Percentiles rank a stretch among this genome's conserved stretches.
These are phyloP conservation scores for Talaromyces nanjingensis DNA, from an alignment of 495 filamentous ascomycete species.

Conservation along the genomic window DNA sequence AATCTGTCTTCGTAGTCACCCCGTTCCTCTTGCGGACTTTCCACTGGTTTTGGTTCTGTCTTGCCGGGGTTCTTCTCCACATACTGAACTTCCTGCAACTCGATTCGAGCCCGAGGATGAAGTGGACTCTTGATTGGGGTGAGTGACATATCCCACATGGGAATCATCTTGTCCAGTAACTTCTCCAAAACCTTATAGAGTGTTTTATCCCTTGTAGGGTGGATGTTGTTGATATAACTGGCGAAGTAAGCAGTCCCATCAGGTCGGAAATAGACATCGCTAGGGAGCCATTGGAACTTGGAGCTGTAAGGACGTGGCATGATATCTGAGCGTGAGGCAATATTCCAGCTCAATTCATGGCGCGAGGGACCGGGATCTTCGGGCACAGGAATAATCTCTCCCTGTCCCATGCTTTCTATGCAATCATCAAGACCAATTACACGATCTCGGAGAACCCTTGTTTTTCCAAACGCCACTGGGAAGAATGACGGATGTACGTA, in stretches of 20 bases:
- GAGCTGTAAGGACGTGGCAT: slow-evolving; percentile 23
- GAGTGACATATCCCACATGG: slow-evolving; percentile 33
- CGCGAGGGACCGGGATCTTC: slow-evolving; percentile 23
- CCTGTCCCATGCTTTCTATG: slow-evolving; percentile 19
- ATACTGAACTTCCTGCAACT: slow-evolving; percentile 29
- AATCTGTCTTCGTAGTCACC: slow-evolving; percentile 20
- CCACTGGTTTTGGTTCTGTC: slow-evolving; percentile 15
- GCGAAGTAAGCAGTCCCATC: slow-evolving; percentile 25
- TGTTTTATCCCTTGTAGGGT: slow-evolving; percentile 26
- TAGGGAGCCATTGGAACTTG: slow-evolving; percentile 32
- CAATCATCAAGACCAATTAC: slow-evolving; percentile 22
- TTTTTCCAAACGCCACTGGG: slow-evolving; percentile 36
- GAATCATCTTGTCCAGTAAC: slow-evolving; percentile 30
- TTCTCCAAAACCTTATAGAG: slow-evolving; percentile 38
- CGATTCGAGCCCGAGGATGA: slow-evolving; percentile 23
- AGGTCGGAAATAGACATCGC: slow-evolving; percentile 24
- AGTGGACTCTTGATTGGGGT: slow-evolving; percentile 32
- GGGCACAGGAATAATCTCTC: slow-evolving; percentile 21
- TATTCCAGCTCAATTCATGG: slow-evolving; percentile 38
- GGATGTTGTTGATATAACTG: slow-evolving; percentile 44
- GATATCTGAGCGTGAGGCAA: slow-evolving; percentile 23
- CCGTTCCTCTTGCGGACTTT: slow-evolving; percentile 15
- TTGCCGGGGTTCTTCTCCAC: slow-evolving; percentile 17
- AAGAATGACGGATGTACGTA: slow-evolving; percentile 38
- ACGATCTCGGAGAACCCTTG: slow-evolving; percentile 21